These are phyloP conservation scores for Russula ochroleuca DNA, from an alignment of 768 basidiomycete genomes.

Conservation along the genomic window DNA sequence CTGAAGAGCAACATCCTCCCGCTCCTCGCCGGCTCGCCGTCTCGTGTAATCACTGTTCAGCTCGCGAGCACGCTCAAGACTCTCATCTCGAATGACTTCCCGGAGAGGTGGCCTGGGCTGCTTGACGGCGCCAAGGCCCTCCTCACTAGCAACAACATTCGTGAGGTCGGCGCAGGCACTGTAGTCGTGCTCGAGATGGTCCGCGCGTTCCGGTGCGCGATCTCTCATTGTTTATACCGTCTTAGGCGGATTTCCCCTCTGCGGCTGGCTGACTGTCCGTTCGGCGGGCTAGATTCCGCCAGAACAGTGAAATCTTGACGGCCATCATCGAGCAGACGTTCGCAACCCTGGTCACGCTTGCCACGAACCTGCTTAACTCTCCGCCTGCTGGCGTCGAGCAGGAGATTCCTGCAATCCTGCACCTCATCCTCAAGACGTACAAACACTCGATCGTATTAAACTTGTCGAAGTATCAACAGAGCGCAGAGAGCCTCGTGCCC, in stretches of 20 bases:
- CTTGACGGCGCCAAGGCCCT: slow-evolving; percentile 63
- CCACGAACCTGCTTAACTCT: slow-evolving; percentile 58
- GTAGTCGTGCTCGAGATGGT: slow-evolving; percentile 73
- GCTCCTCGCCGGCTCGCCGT: slow-evolving; percentile 63
- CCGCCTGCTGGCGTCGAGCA: slow-evolving; percentile 55
- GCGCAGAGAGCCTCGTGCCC: slow-evolving; percentile 68
- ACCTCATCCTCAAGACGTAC: slow-evolving; percentile 85
- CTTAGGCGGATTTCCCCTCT: neutral
- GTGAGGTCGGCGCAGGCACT: slow-evolving; percentile 77
- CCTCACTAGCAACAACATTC: slow-evolving; percentile 57
- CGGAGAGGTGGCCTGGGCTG: slow-evolving; percentile 66
- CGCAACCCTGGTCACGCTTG: slow-evolving; percentile 73
- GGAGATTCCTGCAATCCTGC: slow-evolving; percentile 79
- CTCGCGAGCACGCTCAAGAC: slow-evolving; percentile 70
- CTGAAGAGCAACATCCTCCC: slow-evolving; percentile 64
- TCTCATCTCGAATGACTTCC: slow-evolving; percentile 73
- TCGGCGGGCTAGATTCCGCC: slow-evolving; percentile 55
- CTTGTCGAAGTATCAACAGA: slow-evolving; percentile 71
- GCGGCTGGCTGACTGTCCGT: neutral
- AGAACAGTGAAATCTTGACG: slow-evolving; percentile 55
- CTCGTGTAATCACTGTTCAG: slow-evolving; percentile 67
- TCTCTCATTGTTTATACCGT: neutral
- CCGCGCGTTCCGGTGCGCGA: slow-evolving; percentile 63
- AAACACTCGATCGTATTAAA: slow-evolving; percentile 74
- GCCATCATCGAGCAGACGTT: slow-evolving; percentile 59